Evolutionary conservation across 1,284 basidiomycete genomes (phyloP), one percentile per base, ranked within the genome.

Genomic region (Cutaneotrichosporon mucoides): DNA sequence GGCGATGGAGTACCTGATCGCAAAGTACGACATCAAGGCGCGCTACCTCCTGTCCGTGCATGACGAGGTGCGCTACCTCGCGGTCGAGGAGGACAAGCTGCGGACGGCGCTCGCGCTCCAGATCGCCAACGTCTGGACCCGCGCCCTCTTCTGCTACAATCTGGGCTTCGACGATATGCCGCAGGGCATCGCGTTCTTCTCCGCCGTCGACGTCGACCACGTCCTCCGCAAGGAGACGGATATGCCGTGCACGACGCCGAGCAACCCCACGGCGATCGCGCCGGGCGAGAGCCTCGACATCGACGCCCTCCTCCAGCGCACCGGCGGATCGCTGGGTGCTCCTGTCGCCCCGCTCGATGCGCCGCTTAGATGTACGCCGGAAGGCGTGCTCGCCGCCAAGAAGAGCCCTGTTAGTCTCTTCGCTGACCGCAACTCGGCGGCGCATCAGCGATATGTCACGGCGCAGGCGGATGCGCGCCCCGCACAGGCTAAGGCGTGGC

Each of bases 21-120:
- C 79, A 54, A 86, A 84, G 55, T 98, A 96, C 79, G 80, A 84
- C 67, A 97, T 99, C 75, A 72, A 88, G 6, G 95, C 94, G 1
- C 85, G 95, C 6, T 99, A 96, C 77, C 88, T 99, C 64, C 88
- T 99, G 58, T 97, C 93, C 10, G 92, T 99, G 0, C 96, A 99
- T 76, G 95, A 99, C 76, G 95, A 99, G 78, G 84, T 99, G 37
- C 87, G 95, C 3, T 99, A 98, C 75, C 84, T 99, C 7, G 92
- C 94, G 45, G 83, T 83, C 51, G 93, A 97, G 55, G 84, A 88
- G 64, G 96, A 99, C 79, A 84, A 82, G 67, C 91, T 94, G 75
- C 86, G 94, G 12, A 86, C 88, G 0, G 89, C 92, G 3, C 82
- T 99, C n/a, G 96, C 96, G 0, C 78, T 99, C 47, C 95, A 99